A percentile compares a stretch with the other conserved stretches of the same genome.
Conservation (phyloP, 2,329 filamentous ascomycete genomes). For the Fusarium pilosicola region DNA sequence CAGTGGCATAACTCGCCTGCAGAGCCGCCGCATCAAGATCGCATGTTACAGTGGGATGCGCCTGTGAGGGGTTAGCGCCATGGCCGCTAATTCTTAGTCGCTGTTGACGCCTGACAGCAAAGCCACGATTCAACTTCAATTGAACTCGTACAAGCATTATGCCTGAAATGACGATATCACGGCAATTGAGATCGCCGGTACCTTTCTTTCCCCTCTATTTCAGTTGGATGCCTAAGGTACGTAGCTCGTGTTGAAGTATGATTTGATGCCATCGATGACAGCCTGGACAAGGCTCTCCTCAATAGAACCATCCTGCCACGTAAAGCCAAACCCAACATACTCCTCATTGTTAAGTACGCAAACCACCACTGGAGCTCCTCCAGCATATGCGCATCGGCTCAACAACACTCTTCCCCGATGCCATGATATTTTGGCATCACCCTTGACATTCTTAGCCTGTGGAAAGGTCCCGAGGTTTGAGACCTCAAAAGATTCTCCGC, state of each 20-base stretch:
- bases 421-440: background rate
- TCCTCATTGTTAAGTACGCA: background rate
- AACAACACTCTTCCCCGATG: background rate
- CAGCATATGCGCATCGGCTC: slow-evolving; percentile 6
- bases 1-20: background rate
- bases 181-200: background rate
- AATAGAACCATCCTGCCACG: background rate
- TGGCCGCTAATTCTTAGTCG: background rate
- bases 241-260: background rate
- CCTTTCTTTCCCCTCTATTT: background rate
- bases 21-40: background rate
- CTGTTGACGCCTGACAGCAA: background rate
- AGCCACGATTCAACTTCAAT: background rate
- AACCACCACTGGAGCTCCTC: background rate
- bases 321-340: background rate
- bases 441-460: background rate
- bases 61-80: background rate
- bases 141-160: background rate
- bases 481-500: slow-evolving; percentile 7
- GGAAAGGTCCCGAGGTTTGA: background rate
- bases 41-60: background rate
- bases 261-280: background rate
- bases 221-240: too few species aligned
- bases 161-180: background rate
- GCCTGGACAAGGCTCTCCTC: background rate